A percentile compares a stretch with the other conserved stretches of the same genome.
Conservation (phyloP, 2,329 filamentous ascomycete genomes). For the Penicillium sp. region DNA sequence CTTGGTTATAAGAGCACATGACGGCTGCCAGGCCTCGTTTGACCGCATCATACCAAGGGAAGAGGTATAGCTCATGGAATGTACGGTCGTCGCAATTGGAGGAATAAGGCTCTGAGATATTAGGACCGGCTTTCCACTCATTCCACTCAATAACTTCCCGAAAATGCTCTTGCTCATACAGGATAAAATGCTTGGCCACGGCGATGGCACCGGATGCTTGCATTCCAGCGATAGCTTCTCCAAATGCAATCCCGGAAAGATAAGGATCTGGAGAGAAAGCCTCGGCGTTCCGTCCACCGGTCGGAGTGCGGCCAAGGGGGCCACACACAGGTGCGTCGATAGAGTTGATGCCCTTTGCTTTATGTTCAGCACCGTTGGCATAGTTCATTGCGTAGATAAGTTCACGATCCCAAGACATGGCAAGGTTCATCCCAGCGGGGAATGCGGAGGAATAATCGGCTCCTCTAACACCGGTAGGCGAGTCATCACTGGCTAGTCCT, state of each 20-base stretch:
- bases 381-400: constrained; percentile 8
- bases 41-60: constrained; percentile 72
- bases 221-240: constrained; percentile 51
- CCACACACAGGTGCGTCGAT: constrained; percentile 30
- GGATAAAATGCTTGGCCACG: constrained; percentile 45
- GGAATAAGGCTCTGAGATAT: constrained; percentile 1
- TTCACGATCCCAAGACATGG: constrained; percentile 10
- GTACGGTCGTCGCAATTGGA: constrained; percentile 67
- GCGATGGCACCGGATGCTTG: constrained; percentile 49
- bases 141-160: neutral
- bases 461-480: constrained; percentile 11
- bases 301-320: constrained; percentile 35
- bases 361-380: constrained; percentile 16
- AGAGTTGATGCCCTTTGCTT: constrained; percentile 10
- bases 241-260: constrained; percentile 42
- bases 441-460: constrained; percentile 16
- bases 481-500: constrained; percentile 11
- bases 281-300: constrained; percentile 34
- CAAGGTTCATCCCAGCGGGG: constrained; percentile 9
- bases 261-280: constrained; percentile 44
- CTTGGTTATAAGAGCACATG: constrained; percentile 46
- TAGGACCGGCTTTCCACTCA: neutral
- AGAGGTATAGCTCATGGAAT: constrained; percentile 70
- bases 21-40: constrained; percentile 59
- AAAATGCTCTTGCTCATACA: constrained; percentile 63